phyloP scores from a whole-genome alignment of 129 eudicot species.

The Calendula officinalis region DNA sequence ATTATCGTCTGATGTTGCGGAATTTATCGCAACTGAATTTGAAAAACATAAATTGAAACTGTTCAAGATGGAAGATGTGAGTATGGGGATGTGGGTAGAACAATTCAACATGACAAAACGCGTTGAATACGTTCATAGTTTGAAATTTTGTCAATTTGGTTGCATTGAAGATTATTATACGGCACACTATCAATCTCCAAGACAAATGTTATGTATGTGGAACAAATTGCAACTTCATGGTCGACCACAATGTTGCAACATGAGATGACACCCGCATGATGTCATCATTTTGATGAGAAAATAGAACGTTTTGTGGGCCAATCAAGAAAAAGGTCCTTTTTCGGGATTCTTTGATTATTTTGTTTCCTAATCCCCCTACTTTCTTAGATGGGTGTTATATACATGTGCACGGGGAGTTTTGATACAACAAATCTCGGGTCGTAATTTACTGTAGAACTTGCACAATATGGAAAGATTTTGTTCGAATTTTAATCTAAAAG shows the following conservation, averaged over 20 bases:
- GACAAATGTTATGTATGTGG: constrained; percentile 65
- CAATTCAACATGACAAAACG: constrained; percentile 42
- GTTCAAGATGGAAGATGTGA: constrained; percentile 81
- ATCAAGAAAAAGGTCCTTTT: too few species aligned
- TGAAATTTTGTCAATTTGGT: constrained; percentile 62
- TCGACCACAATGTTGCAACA: constrained; percentile 56
- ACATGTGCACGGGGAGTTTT: too few species aligned
- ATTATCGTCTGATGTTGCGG: constrained; percentile 56
- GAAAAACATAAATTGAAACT: constrained; percentile 52
- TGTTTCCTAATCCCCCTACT: too few species aligned
- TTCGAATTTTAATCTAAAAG: too few species aligned
- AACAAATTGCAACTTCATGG: constrained; percentile 44
- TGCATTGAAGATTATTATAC: constrained; percentile 57
- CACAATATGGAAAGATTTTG: too few species aligned
- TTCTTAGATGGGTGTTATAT: too few species aligned
- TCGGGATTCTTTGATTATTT: too few species aligned
- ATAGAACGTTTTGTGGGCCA: too few species aligned
- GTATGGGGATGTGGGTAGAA: constrained; percentile 86
- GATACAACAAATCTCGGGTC: too few species aligned
- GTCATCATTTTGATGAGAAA: too few species aligned
- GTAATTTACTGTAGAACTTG: too few species aligned
- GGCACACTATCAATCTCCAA: constrained; percentile 69
- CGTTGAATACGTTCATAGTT: constrained; percentile 56
- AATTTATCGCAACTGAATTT: constrained; percentile 43
- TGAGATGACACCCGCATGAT: constrained; percentile 34